Conservation (phyloP, 2,329 filamentous ascomycete species). For the Lizonia empirigonia region DNA sequence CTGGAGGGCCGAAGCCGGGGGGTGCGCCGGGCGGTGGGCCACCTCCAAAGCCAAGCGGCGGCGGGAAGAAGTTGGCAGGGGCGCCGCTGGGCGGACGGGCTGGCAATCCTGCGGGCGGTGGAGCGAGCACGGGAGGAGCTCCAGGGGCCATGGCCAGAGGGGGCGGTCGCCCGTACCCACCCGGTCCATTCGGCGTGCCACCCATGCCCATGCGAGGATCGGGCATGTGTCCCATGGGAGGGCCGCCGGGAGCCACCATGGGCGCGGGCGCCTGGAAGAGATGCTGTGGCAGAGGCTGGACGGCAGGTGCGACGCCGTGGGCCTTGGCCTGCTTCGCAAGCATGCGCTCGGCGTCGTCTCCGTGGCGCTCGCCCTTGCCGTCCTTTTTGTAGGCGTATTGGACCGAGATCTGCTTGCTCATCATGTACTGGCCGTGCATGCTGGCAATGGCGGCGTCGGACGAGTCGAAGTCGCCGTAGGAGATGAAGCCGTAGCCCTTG, state of each 20-base stretch:
- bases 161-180: constrained; percentile 45
- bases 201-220: constrained; percentile 39
- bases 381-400: constrained; percentile 99
- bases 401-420: constrained; percentile 95
- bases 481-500: constrained; percentile 97
- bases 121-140: constrained; percentile 49
- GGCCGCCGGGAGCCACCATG: constrained; percentile 26
- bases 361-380: constrained; percentile 94
- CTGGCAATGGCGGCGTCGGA: constrained; percentile 89
- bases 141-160: constrained; percentile 26
- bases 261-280: constrained; percentile 60
- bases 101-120: constrained; percentile 37
- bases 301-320: constrained; percentile 85
- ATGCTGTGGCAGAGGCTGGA: constrained; percentile 75
- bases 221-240: constrained; percentile 52
- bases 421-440: constrained; percentile 95
- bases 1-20: constrained; percentile 22
- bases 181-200: constrained; percentile 49
- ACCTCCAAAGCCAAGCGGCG: constrained; percentile 37
- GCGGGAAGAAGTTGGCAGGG: constrained; percentile 42
- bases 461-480: constrained; percentile 89
- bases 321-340: constrained; percentile 91
- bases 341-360: constrained; percentile 90
- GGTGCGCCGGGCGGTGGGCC: constrained; percentile 17
- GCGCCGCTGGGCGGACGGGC: constrained; percentile 72